Base-by-base conservation (phyloP, 225 moss, liverwort and hornwort species). In the Sphagnum tenellum region DNA sequence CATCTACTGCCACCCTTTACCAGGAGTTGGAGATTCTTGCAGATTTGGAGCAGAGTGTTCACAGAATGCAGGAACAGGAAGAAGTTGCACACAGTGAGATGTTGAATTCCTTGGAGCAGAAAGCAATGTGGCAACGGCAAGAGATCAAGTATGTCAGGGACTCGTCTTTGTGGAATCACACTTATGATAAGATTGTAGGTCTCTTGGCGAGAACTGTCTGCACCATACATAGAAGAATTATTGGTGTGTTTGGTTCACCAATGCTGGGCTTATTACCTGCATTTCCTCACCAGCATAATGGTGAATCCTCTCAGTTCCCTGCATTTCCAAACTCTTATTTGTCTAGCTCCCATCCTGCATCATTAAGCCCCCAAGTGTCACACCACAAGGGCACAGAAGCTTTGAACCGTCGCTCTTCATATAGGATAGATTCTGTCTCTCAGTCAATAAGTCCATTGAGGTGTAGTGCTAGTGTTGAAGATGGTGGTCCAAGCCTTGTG, bases 1-100 rank as follows among this genome's bases (percentile, higher is more conserved):
- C 81, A 56, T 90, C 92, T 8, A 98, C 96, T 5, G 86, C 90
- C 55, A 83, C 76, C 62, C 80, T 98, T 4, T 92, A 92, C 61
- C 90, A 89, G 63, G 92, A 98, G 60, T 67, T 98, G 68, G 96
- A 98, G 76, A 77, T 82, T 14, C 78, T 98, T 8, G 90, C 86
- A 60, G 88, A 90, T 61, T 77, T 92, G 73, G 92, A 98, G 86
- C 80, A 87, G 60, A 85, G 90, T 6, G 59, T 85, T 12, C 58
- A 76, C 11, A 81, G 96, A 68, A 75, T 98, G 69, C 77, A 83
- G 55, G 92, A 92, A 45, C 92, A 92, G 14, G 85, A 86, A 0
- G 84, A 88, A 66, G 77, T 76, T 11, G 73, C 79, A n/a, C 75
- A 90, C 55, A 87, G 68, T 10, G 92, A 98, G 53, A 81, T 81